A percentile compares a stretch with the other conserved stretches of the same genome.
Evolutionary conservation across 148 eudicot species (phyloP).

Genomic region (Vaccinium myrtillus): DNA sequence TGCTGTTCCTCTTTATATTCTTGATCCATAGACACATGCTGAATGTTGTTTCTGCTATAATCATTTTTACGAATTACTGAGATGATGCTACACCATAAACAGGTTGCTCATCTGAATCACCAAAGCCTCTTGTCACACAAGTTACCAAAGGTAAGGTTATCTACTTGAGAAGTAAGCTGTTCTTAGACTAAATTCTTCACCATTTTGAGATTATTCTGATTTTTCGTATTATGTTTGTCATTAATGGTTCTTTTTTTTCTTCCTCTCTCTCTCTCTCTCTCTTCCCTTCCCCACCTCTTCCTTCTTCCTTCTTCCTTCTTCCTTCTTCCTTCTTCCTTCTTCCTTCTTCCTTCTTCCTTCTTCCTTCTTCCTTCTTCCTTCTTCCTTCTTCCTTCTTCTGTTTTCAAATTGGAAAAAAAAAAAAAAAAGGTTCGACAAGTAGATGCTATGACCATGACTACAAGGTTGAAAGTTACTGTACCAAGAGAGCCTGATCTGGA

Average conservation of each 20-base stretch:
- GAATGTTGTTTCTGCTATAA: not conserved
- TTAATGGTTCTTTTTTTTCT: not conserved
- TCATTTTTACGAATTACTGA: not conserved
- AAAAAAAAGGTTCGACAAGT: constrained; percentile 30
- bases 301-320: too few species aligned
- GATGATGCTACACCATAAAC: constrained; percentile 21
- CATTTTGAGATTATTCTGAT: not conserved
- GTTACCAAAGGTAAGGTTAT: constrained; percentile 41
- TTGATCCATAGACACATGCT: not conserved
- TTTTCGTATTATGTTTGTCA: constrained; percentile 3
- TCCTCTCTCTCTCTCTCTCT: not conserved
- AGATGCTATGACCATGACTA: constrained; percentile 24
- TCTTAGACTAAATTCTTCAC: not conserved
- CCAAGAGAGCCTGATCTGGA: constrained; percentile 71
- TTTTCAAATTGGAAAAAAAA: not conserved
- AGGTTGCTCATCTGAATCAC: constrained; percentile 76
- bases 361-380: too few species aligned
- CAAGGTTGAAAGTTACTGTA: constrained; percentile 52
- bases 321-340: too few species aligned
- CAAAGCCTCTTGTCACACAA: constrained; percentile 57
- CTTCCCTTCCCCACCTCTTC: too few species aligned
- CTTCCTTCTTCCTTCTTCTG: not conserved
- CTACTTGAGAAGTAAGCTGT: not conserved
- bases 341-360: too few species aligned
- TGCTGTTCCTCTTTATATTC: not conserved